These are phyloP conservation scores for Trichoderma koningii DNA, from an alignment of 2,329 filamentous ascomycete genomes.

Conservation along the genomic window DNA sequence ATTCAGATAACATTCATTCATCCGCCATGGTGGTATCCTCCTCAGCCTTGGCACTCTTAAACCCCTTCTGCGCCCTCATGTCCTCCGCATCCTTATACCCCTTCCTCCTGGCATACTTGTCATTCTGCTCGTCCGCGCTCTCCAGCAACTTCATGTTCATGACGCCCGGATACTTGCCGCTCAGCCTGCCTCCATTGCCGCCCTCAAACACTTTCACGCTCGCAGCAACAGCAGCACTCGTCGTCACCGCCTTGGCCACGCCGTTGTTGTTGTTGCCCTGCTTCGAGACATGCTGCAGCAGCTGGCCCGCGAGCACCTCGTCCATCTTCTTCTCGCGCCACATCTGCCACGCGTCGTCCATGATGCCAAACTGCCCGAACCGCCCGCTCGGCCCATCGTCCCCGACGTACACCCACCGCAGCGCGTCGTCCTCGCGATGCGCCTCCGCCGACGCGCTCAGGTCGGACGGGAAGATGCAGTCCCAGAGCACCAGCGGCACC, in stretches of 20 bases:
- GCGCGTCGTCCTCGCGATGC: conserved; percentile 51
- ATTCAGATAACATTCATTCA: conserved; percentile 6
- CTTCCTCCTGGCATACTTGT: conserved; percentile 62
- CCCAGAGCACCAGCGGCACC: conserved; percentile 89
- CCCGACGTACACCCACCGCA: conserved; percentile 79
- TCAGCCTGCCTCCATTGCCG: conserved; percentile 52
- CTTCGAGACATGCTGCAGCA: conserved; percentile 64
- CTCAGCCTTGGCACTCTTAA: conserved; percentile 38
- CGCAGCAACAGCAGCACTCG: conserved; percentile 27
- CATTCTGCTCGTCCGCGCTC: conserved; percentile 58
- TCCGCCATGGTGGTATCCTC: conserved; percentile 19
- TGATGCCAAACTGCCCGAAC: conserved; percentile 65
- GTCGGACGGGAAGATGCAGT: conserved; percentile 78
- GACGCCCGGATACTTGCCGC: conserved; percentile 58
- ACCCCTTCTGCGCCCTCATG: conserved; percentile 42
- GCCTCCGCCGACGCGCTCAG: conserved; percentile 40
- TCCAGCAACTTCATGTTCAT: conserved; percentile 53
- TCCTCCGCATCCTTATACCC: conserved; percentile 58
- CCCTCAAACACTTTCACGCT: conserved; percentile 54
- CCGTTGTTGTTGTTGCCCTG: conserved; percentile 38
- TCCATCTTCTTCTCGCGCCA: conserved; percentile 90
- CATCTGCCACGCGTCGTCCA: conserved; percentile 75
- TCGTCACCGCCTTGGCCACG: not conserved
- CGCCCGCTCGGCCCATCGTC: conserved; percentile 62
- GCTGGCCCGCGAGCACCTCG: conserved; percentile 74